Conservation (phyloP, 2,329 filamentous ascomycete genomes). For the Fusarium chlamydosporum region DNA sequence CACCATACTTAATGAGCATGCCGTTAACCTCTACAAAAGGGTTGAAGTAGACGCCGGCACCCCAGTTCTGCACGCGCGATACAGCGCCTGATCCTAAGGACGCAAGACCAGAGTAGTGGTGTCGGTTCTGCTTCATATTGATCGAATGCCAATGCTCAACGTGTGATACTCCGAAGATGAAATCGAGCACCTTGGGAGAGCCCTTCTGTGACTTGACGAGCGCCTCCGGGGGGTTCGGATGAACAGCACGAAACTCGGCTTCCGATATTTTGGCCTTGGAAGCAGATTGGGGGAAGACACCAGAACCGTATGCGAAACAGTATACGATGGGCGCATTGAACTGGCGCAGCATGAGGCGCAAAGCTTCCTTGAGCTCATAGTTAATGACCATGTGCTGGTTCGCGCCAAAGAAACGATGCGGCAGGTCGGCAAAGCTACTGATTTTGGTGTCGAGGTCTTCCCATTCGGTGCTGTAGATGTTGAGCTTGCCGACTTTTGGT, state of each 20-base stretch:
- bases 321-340: conserved; percentile 95
- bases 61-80: conserved; percentile 89
- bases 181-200: conserved; percentile 96
- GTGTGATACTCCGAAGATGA: conserved; percentile 95
- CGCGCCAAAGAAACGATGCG: conserved; percentile 78
- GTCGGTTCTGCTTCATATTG: conserved; percentile 87
- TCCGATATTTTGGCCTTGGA: conserved; percentile 68
- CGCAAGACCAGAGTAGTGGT: conserved; percentile 92
- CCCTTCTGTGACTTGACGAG: conserved; percentile 89
- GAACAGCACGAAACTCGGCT: conserved; percentile 73
- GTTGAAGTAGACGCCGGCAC: conserved; percentile 97
- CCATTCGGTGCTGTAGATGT: conserved; percentile 60
- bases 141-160: conserved; percentile 97
- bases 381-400: conserved; percentile 98
- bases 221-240: conserved; percentile 84
- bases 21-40: conserved; percentile 95
- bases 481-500: conserved; percentile 52
- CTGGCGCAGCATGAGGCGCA: conserved; percentile 89
- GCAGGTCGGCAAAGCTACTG: conserved; percentile 61
- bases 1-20: conserved; percentile 96
- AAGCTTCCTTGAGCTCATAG: conserved; percentile 91
- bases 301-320: conserved; percentile 96
- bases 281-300: conserved; percentile 87
- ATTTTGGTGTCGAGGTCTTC: conserved; percentile 61
- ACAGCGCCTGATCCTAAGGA: conserved; percentile 88